Evolutionary conservation across 2,329 filamentous ascomycete species (phyloP).

Genomic region (Colletotrichum musae): DNA sequence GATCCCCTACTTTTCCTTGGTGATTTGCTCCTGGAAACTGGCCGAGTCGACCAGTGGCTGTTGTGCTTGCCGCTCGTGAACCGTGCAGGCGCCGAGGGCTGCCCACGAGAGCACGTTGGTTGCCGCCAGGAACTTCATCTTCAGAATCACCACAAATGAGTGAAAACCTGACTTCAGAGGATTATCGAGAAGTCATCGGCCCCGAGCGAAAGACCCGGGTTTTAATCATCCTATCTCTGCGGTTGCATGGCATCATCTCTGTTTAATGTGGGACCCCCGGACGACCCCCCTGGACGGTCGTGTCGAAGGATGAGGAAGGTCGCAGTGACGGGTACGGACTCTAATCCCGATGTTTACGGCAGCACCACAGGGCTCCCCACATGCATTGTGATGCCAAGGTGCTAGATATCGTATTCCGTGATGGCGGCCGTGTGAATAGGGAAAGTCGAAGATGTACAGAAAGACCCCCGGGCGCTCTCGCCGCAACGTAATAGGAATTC

Average conservation of each 20-base stretch:
- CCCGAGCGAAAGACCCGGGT: too few relatives aligned
- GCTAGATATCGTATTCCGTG: not conserved
- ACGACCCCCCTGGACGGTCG: conserved; percentile 12
- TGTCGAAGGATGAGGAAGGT: conserved; percentile 31
- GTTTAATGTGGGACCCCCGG: conserved; percentile 10
- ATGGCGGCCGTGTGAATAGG: not conserved
- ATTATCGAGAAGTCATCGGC: not conserved
- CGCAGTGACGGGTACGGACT: conserved; percentile 1
- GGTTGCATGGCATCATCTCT: conserved; percentile 9
- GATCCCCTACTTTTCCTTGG: conserved; percentile 14
- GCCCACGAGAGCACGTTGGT: conserved; percentile 5
- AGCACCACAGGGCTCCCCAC: not conserved
- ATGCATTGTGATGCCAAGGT: not conserved
- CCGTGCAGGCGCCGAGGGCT: not conserved
- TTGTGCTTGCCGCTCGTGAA: not conserved
- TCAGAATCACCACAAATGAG: not conserved
- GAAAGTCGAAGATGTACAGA: not conserved
- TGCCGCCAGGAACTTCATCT: conserved; percentile 16
- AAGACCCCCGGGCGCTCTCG: not conserved
- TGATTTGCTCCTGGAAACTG: conserved; percentile 19
- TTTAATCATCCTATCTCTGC: not conserved
- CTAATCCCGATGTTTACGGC: conserved; percentile 22
- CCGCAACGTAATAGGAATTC: not conserved
- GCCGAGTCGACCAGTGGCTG: conserved; percentile 24
- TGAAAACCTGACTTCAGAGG: not conserved